These are phyloP conservation scores for Novymonas esmeraldas DNA, from an alignment of 208 protist genomes.

Conservation along the genomic window DNA sequence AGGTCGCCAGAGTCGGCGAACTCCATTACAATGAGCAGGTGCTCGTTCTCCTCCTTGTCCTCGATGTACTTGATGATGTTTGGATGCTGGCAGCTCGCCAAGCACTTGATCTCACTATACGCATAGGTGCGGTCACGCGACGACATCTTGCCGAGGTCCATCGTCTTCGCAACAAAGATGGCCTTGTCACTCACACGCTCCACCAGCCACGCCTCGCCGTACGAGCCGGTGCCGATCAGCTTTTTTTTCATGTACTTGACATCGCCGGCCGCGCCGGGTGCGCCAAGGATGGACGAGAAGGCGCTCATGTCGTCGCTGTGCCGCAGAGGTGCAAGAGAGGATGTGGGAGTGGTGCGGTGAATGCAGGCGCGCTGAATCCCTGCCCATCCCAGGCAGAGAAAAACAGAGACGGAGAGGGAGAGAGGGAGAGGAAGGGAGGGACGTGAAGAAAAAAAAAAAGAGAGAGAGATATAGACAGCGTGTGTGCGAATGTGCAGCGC, in stretches of 20 bases:
- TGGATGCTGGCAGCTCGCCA: slow-evolving; percentile 79
- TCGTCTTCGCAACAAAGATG: slow-evolving; percentile 85
- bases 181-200: slow-evolving; percentile 55
- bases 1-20: slow-evolving; percentile 89
- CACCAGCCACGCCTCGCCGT: slow-evolving; percentile 86
- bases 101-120: slow-evolving; percentile 87
- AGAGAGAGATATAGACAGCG: too few species aligned
- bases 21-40: slow-evolving; percentile 88
- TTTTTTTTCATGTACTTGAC: slow-evolving; percentile 84
- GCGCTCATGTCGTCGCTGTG: slow-evolving; percentile 8
- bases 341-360: not conserved
- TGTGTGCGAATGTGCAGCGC: too few species aligned
- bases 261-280: slow-evolving; percentile 32
- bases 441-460: too few species aligned
- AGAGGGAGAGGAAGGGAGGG: too few species aligned
- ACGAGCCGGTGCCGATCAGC: slow-evolving; percentile 84
- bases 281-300: slow-evolving; percentile 53
- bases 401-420: too few species aligned
- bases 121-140: slow-evolving; percentile 79
- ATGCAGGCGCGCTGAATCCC: too few species aligned
- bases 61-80: slow-evolving; percentile 90
- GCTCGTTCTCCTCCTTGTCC: slow-evolving; percentile 81
- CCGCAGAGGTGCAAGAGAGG: not conserved
- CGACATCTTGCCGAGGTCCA: slow-evolving; percentile 88
- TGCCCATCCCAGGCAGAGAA: too few species aligned